These are phyloP conservation scores for Fonsecaea pedrosoi DNA, from an alignment of 2,329 filamentous ascomycete genomes.

Conservation along the genomic window DNA sequence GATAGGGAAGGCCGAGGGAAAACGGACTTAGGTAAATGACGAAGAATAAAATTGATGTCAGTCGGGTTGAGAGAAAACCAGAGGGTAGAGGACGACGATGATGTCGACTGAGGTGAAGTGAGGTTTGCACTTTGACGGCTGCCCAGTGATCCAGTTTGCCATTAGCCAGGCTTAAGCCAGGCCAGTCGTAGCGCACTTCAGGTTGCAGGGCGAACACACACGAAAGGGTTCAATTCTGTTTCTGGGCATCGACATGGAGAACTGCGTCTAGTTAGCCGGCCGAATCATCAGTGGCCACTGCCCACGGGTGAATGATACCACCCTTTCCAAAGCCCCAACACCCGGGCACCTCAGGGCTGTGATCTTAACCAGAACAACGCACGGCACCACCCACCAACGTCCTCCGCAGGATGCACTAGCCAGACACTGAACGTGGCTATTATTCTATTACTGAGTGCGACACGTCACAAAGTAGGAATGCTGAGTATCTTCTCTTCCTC, in stretches of 20 bases:
- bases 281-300: background rate
- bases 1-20: constrained; percentile 11
- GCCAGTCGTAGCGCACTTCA: constrained; percentile 20
- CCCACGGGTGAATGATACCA: constrained; percentile 1
- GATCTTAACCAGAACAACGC: constrained; percentile 1
- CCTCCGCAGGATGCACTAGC: background rate
- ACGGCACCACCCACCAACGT: background rate
- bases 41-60: constrained; percentile 21
- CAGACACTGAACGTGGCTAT: background rate
- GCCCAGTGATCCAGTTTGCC: constrained; percentile 14
- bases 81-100: constrained; percentile 22
- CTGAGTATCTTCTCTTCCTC: background rate
- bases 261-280: constrained; percentile 6
- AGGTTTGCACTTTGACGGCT: constrained; percentile 20
- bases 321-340: background rate
- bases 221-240: constrained; percentile 11
- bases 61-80: constrained; percentile 15
- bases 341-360: background rate
- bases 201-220: constrained; percentile 6
- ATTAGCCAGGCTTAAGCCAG: constrained; percentile 5
- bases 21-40: background rate
- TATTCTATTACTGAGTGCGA: background rate
- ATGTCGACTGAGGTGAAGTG: constrained; percentile 25
- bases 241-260: constrained; percentile 2
- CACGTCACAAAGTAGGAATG: background rate